phyloP scores from a whole-genome alignment of 176 grass and related monocot species.

The Zoysia pacifica region DNA sequence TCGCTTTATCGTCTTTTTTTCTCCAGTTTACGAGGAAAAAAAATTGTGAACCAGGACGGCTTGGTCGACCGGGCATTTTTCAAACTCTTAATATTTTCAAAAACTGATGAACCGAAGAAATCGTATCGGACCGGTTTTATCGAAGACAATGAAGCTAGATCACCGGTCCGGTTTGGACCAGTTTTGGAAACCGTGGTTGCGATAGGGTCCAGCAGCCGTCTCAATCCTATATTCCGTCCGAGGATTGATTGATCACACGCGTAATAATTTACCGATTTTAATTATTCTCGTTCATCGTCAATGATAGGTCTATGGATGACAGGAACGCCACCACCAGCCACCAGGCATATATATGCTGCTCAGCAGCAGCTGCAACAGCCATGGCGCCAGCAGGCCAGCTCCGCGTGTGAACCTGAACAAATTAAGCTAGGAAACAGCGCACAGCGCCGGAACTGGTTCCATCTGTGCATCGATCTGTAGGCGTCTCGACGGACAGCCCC shows the following conservation, averaged over 20 bases:
- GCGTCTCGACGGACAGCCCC: not conserved
- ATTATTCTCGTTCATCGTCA: not conserved
- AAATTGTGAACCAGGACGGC: too few species aligned
- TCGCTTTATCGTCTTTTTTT: too few species aligned
- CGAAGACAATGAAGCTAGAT: too few species aligned
- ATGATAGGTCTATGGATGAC: slow-evolving; percentile 33
- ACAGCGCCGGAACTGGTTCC: slow-evolving; percentile 1
- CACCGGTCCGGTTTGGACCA: too few species aligned
- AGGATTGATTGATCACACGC: too few species aligned
- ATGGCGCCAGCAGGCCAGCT: not conserved
- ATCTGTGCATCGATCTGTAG: slow-evolving; percentile 1
- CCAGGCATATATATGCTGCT: not conserved
- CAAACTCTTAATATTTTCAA: too few species aligned
- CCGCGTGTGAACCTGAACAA: not conserved
- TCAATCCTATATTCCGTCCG: not conserved
- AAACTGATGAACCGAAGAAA: too few species aligned
- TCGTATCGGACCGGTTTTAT: too few species aligned
- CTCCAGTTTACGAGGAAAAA: too few species aligned
- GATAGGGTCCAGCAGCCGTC: not conserved
- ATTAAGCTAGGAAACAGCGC: not conserved
- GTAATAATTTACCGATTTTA: too few species aligned
- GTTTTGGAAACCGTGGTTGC: too few species aligned
- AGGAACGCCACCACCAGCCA: slow-evolving; percentile 20
- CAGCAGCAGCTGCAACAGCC: slow-evolving; percentile 18
- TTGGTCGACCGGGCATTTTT: too few species aligned